Base-by-base conservation (phyloP, 257 asterid species). In the Rubia yunnanensis region DNA sequence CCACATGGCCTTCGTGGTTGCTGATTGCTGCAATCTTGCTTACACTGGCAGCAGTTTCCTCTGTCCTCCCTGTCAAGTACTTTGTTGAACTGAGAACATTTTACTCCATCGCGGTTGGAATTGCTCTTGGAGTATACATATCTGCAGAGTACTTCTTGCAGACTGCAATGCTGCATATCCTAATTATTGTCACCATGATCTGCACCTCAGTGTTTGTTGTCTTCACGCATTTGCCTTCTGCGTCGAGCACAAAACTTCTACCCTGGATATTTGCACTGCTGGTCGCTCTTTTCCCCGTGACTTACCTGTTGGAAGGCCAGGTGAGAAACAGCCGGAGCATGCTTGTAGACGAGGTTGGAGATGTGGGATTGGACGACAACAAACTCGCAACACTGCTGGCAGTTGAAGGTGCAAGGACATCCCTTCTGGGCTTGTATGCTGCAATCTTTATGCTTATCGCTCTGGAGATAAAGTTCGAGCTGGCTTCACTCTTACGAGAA, bases 1-100 rank as follows among this genome's bases (percentile, higher is more conserved):
- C 96, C 44, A 86, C 96, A 34, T 94, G 99, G 99, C 96, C 99
- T 7, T 83, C 99, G 31, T 94, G 99, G 99, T 75, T 94, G 82
- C 99, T 94, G 65, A 90, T 94, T 69, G 80, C 75, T 39, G 88
- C 96, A 48, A 83, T 86, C 74, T 78, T 94, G 65, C 95, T 94
- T 74, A 85, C 97, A 67, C 87, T 94, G 55, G 95, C 99, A 61
- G 97, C 97, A 35, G 80, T 85, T 63, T 88, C 99, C 76, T 94
- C 99, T 56, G 52, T 88, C 69, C 87, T 94, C 68, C 99, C 99
- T 64, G 84, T 94, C 44, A 86, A 79, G 67, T 88, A 90, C 77
- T 76, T 90, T 35, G 99, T 94, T 68, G 99, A 94, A 76, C 71
- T 88, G 78, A 80, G 99, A 74, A 78, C 87, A 60, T 73, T 76